These are phyloP conservation scores for Plantago ovata DNA, from an alignment of 257 asterid genomes.

Conservation along the genomic window DNA sequence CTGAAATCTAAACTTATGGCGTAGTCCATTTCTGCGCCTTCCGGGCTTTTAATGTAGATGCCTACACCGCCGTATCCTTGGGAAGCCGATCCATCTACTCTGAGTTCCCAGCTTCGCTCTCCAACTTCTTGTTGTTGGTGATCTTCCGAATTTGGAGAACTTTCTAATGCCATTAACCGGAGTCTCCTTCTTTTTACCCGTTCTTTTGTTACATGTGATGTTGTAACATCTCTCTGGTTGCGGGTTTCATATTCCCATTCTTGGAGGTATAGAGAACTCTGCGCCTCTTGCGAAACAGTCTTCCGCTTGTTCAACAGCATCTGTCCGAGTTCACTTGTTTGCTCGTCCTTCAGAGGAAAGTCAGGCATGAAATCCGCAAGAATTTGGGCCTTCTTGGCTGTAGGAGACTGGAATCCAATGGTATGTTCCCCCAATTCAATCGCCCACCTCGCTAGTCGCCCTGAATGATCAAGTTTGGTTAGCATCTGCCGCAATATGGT, in stretches of 20 bases:
- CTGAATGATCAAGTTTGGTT: neutral
- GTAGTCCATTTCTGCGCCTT: neutral
- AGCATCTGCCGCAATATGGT: neutral
- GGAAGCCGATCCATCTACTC: neutral
- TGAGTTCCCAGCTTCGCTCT: neutral
- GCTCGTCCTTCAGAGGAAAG: too few species aligned
- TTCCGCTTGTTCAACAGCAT: neutral
- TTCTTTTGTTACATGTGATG: too few species aligned
- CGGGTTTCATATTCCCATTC: too few species aligned
- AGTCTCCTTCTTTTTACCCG: too few species aligned
- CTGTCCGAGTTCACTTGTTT: too few species aligned
- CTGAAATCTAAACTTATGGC: neutral
- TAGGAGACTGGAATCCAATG: neutral
- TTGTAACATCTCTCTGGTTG: too few species aligned
- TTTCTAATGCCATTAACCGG: too few species aligned
- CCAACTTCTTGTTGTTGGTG: neutral
- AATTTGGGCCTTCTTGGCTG: neutral
- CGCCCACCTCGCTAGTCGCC: neutral
- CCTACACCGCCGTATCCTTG: neutral
- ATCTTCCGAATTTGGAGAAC: too few species aligned
- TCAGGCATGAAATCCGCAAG: neutral
- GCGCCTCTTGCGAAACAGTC: too few species aligned
- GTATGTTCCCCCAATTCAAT: neutral
- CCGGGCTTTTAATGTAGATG: neutral
- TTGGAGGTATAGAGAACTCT: too few species aligned